A percentile compares a stretch with the other conserved stretches of the same genome.
These are phyloP conservation scores for Aechmea fasciata DNA, from an alignment of 176 grass and related monocot genomes.

Conservation along the genomic window DNA sequence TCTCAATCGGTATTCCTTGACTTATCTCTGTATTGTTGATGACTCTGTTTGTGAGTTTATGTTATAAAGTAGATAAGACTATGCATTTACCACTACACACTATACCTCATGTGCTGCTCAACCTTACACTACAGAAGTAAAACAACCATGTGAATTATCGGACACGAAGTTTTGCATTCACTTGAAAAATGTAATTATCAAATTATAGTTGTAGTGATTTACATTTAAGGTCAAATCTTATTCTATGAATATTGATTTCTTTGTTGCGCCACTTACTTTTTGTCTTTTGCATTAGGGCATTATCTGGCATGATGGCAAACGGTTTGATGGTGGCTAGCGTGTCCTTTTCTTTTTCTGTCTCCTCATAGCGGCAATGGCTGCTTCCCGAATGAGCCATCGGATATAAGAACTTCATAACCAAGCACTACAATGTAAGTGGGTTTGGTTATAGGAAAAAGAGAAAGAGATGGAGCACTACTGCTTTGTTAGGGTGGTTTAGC, in stretches of 20 bases:
- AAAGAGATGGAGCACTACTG: too few relatives aligned
- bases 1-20: too few relatives aligned
- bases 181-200: too few relatives aligned
- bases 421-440: not conserved
- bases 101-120: too few relatives aligned
- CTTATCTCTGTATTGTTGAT: too few relatives aligned
- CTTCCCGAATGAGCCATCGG: not conserved
- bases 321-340: conserved; percentile 55
- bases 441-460: not conserved
- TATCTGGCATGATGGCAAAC: conserved; percentile 39
- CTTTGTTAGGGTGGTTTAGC: too few relatives aligned
- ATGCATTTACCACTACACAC: too few relatives aligned
- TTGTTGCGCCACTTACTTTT: not conserved
- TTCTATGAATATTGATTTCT: conserved; percentile 4
- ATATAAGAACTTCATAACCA: not conserved
- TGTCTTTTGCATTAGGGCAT: conserved; percentile 40
- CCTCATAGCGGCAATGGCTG: not conserved
- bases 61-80: too few relatives aligned
- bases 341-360: not conserved
- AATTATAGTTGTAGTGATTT: too few relatives aligned
- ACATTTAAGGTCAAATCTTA: not conserved
- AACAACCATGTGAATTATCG: too few relatives aligned
- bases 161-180: not conserved
- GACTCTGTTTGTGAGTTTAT: too few relatives aligned
- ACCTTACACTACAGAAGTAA: too few relatives aligned